phyloP scores from a whole-genome alignment of 1,139 yeast genomes.

The Pichia sp. region DNA sequence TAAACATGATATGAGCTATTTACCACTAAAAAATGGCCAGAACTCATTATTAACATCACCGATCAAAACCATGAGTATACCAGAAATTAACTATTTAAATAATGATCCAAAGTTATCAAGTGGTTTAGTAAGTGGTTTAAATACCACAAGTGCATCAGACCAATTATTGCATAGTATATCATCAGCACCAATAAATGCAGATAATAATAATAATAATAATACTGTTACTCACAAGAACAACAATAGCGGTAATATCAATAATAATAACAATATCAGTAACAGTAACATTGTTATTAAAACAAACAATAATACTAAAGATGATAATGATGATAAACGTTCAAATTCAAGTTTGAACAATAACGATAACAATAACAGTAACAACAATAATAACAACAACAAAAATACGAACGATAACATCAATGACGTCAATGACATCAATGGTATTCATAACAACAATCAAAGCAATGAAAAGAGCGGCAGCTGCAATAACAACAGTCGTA shows the following conservation, averaged over 20 bases:
- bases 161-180: constrained; percentile 4
- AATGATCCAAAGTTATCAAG: constrained; percentile 10
- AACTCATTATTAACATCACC: constrained; percentile 27
- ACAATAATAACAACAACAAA: background rate
- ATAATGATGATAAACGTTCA: background rate
- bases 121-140: constrained; percentile 11
- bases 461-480: background rate
- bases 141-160: constrained; percentile 9
- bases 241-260: background rate
- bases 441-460: background rate
- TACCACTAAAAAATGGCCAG: background rate
- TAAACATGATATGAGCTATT: constrained; percentile 5
- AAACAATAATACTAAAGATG: background rate
- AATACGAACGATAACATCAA: background rate
- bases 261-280: background rate
- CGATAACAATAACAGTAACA: background rate
- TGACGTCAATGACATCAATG: background rate
- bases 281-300: background rate
- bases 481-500: background rate
- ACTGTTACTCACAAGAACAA: background rate
- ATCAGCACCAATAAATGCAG: background rate
- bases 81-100: constrained; percentile 16
- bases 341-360: background rate
- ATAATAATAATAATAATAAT: background rate
- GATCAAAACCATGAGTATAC: constrained; percentile 23